phyloP scores from a whole-genome alignment of 306 rosid species.

The Biancaea sappan region DNA sequence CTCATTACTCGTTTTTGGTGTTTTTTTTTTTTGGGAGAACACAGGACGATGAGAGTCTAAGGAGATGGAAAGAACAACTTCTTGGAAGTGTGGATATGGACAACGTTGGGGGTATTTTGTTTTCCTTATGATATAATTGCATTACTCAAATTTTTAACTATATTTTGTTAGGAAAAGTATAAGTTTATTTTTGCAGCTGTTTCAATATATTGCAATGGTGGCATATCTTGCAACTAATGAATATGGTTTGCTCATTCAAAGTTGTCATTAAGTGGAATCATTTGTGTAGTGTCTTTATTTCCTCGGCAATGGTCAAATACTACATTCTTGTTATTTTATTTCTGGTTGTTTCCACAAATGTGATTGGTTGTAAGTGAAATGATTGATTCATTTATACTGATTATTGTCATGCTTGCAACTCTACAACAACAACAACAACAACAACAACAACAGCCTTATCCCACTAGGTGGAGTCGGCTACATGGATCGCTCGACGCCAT shows the following conservation, averaged over 20 bases:
- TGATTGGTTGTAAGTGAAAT: background rate
- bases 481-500: too few species aligned
- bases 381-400: background rate
- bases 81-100: conserved; percentile 77
- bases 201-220: background rate
- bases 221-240: too few species aligned
- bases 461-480: too few species aligned
- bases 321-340: background rate
- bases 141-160: conserved; percentile 13
- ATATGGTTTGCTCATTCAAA: background rate
- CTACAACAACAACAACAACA: too few species aligned
- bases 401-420: too few species aligned
- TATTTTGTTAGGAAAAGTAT: background rate
- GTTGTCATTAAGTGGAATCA: background rate
- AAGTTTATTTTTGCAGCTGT: background rate
- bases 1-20: background rate
- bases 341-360: background rate
- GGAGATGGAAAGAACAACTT: conserved; percentile 93
- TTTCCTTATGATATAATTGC: background rate
- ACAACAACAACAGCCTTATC: too few species aligned
- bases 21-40: conserved; percentile 10
- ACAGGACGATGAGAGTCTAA: conserved; percentile 86
- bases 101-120: conserved; percentile 61
- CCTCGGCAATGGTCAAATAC: background rate
- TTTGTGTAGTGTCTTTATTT: background rate